Evolutionary conservation across 2,329 filamentous ascomycete genomes (phyloP).

Genomic region (Phialemoniopsis sp.): DNA sequence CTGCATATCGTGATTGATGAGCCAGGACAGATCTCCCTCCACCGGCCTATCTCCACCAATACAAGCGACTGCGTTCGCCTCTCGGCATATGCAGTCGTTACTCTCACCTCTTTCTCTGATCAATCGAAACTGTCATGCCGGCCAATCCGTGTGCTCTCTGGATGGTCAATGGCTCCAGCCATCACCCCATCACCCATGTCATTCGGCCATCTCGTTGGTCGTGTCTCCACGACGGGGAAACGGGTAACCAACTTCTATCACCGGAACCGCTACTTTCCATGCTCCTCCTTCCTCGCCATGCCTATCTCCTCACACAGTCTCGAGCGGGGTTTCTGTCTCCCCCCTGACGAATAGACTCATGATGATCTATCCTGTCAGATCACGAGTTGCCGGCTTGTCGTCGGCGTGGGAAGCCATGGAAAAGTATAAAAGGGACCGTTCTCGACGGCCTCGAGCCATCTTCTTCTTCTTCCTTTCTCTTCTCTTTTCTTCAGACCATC

Average conservation of each 20-base stretch:
- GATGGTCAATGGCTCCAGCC: conserved; percentile 18
- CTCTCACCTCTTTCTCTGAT: conserved; percentile 22
- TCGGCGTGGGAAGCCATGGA: conserved; percentile 30
- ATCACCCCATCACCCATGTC: conserved; percentile 24
- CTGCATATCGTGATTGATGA: background rate
- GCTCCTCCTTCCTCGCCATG: conserved; percentile 20
- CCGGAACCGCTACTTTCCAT: conserved; percentile 4
- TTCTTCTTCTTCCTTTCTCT: conserved; percentile 51
- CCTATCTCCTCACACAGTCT: conserved; percentile 16
- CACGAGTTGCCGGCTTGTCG: conserved; percentile 23
- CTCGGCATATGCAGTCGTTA: conserved; percentile 34
- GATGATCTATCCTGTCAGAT: conserved; percentile 35
- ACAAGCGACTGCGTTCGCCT: conserved; percentile 23
- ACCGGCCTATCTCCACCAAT: conserved; percentile 24
- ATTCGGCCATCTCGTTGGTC: conserved; percentile 17
- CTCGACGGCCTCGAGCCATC: conserved; percentile 36
- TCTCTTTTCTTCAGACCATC: conserved; percentile 20
- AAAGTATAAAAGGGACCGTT: conserved; percentile 61
- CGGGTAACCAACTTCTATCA: conserved; percentile 6
- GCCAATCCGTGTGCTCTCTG: conserved; percentile 18
- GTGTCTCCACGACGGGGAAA: conserved; percentile 12
- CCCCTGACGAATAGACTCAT: conserved; percentile 37
- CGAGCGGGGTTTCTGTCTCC: conserved; percentile 34
- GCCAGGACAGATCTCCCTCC: conserved; percentile 15
- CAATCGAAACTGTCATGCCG: conserved; percentile 22